Percentiles rank a stretch among this genome's conserved stretches.
phyloP scores from a whole-genome alignment of 2,329 filamentous ascomycete genomes.

The Aspergillus sp. region DNA sequence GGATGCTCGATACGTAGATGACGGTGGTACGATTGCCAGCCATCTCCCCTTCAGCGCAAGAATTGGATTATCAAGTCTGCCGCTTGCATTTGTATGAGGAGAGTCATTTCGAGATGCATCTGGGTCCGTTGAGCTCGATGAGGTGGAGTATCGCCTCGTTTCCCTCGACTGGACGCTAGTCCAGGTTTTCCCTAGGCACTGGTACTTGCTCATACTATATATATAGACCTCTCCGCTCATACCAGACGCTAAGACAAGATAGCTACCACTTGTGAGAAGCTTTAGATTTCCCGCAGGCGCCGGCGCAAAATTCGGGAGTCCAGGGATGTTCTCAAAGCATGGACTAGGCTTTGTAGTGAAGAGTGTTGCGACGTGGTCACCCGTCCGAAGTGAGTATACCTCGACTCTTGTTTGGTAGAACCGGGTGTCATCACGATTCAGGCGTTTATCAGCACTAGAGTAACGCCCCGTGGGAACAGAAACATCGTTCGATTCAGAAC shows the following conservation, averaged over 20 bases:
- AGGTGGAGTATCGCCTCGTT: slow-evolving; percentile 45
- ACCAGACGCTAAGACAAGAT: slow-evolving; percentile 74
- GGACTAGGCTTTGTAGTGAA: slow-evolving; percentile 67
- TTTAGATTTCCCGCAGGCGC: slow-evolving; percentile 70
- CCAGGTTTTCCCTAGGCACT: slow-evolving; percentile 88
- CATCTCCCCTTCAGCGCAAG: slow-evolving; percentile 47
- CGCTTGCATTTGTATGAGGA: slow-evolving; percentile 28
- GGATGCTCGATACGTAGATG: slow-evolving; percentile 37
- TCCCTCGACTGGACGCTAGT: slow-evolving; percentile 68
- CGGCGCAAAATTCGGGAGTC: slow-evolving; percentile 66
- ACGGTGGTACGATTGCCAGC: slow-evolving; percentile 47
- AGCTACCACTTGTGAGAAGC: slow-evolving; percentile 70
- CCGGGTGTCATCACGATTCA: slow-evolving; percentile 27
- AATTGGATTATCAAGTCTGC: slow-evolving; percentile 37
- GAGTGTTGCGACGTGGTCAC: slow-evolving; percentile 68
- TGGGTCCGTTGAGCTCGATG: slow-evolving; percentile 46
- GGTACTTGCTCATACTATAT: slow-evolving; percentile 56
- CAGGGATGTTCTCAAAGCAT: slow-evolving; percentile 58
- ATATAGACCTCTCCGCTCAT: slow-evolving; percentile 84
- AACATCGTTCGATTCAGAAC: slow-evolving; percentile 37
- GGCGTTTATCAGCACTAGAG: slow-evolving; percentile 22
- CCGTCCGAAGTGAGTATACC: slow-evolving; percentile 80
- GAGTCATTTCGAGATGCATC: slow-evolving; percentile 43
- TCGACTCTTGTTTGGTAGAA: slow-evolving; percentile 84
- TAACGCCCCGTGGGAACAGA: slow-evolving; percentile 26